Evolutionary conservation across 257 asterid genomes (phyloP), one percentile per base, ranked within the genome.

Genomic region (Gynochthodes officinalis): DNA sequence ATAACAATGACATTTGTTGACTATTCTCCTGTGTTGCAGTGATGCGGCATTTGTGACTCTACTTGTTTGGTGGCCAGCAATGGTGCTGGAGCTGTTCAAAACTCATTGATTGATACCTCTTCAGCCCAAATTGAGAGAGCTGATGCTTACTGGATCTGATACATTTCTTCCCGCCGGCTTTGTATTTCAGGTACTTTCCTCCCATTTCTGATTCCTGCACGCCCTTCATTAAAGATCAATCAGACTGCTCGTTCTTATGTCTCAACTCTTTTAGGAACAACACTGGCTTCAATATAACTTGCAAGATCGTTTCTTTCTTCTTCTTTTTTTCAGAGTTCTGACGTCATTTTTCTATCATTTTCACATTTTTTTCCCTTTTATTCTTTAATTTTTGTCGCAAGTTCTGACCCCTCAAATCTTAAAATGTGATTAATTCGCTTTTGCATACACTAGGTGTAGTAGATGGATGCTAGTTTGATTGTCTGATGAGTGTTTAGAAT

Each of bases 121-220:
- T 48, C 7, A 30, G 59, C 60, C 15, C n/a, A n/a, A n/a, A n/a
- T n/a, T n/a, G 15, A 52, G 18, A 10, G 52, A 52, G 72, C 57
- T 43, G 50, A 66, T 65, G 30, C 35, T 74, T 64, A 15, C 67
- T 74, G 78, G 78, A 74, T 74, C 78, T 74, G 73, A 43, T 66
- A 55, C 43, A 50, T 40, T 37, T 19, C n/a, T 39, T 7, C 68
- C 59, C 30, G n/a, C n/a, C n/a, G n/a, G n/a, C n/a, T n/a, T n/a
- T n/a, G 11, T 55, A 59, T 27, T 27, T 2, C 30, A 32, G 73
- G 73, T 50, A 39, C 72, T 39, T 21, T 33, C n/a, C n/a, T n/a
- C n/a, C n/a, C n/a, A n/a, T n/a, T 19, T 42, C 25, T 57, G 39
- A 4, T 30, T 21, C 43, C 15, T n/a, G n/a, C 32, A 43, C 28